Conservation (phyloP, 805 yeast genomes). For the Kodamaea leandrae region DNA sequence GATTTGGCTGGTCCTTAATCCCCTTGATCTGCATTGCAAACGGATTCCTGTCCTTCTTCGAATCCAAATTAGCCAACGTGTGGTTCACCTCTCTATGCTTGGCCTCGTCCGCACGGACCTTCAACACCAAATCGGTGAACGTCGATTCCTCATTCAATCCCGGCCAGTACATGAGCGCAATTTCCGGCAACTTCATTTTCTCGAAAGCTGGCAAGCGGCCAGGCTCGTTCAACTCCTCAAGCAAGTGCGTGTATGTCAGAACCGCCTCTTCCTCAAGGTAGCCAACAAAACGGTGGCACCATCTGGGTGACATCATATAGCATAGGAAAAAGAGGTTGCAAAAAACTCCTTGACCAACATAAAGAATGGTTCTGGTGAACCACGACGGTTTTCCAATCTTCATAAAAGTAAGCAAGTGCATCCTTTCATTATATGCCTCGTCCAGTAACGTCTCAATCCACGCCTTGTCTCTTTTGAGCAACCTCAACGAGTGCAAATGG, state of each 20-base stretch:
- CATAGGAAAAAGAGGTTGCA: constrained; percentile 60
- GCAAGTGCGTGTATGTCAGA: constrained; percentile 58
- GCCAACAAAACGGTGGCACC: constrained; percentile 75
- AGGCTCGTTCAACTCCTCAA: constrained; percentile 50
- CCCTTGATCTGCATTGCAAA: constrained; percentile 49
- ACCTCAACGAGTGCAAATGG: constrained; percentile 61
- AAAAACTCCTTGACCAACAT: constrained; percentile 69
- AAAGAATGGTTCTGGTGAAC: constrained; percentile 53
- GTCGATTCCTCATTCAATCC: constrained; percentile 48
- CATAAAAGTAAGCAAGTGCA: constrained; percentile 70
- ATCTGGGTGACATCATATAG: constrained; percentile 57
- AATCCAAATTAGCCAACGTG: constrained; percentile 62
- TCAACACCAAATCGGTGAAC: constrained; percentile 56
- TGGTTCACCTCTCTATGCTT: constrained; percentile 80
- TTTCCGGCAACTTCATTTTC: constrained; percentile 47
- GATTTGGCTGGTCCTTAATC: constrained; percentile 36
- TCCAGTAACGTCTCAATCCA: constrained; percentile 73
- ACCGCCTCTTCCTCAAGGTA: constrained; percentile 79
- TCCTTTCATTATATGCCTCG: constrained; percentile 76
- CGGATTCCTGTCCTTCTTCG: constrained; percentile 64
- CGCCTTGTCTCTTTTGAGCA: constrained; percentile 64
- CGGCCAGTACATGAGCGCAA: constrained; percentile 65
- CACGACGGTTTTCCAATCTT: constrained; percentile 61
- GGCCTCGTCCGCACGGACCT: constrained; percentile 74
- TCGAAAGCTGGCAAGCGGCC: constrained; percentile 52